A percentile compares a stretch with the other conserved stretches of the same genome.
phyloP scores from a whole-genome alignment of 2,329 filamentous ascomycete species.

The Diaporthe capsici region DNA sequence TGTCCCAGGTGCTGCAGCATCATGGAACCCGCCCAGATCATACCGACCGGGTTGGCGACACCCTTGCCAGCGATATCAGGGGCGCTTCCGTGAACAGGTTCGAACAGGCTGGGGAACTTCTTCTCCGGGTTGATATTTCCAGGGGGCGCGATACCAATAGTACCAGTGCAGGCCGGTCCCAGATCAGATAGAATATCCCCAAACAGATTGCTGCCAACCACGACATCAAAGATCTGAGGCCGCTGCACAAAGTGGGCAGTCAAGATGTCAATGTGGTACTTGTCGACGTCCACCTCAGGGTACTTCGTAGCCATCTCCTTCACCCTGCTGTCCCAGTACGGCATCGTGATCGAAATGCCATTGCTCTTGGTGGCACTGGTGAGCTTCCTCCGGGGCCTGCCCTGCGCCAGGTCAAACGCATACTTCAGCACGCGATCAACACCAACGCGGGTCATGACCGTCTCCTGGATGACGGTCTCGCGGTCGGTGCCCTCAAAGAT shows the following conservation, averaged over 20 bases:
- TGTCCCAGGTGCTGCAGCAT: constrained; percentile 76
- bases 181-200: constrained; percentile 76
- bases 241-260: constrained; percentile 73
- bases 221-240: constrained; percentile 70
- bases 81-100: constrained; percentile 74
- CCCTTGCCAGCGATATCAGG: constrained; percentile 76
- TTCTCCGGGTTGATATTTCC: constrained; percentile 74
- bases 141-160: constrained; percentile 77
- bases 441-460: constrained; percentile 71
- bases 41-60: constrained; percentile 74
- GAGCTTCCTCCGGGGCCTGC: constrained; percentile 66
- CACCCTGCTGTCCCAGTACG: constrained; percentile 75
- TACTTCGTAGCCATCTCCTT: constrained; percentile 65
- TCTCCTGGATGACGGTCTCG: constrained; percentile 72
- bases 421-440: constrained; percentile 73
- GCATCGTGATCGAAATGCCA: constrained; percentile 75
- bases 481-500: constrained; percentile 70
- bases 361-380: constrained; percentile 78
- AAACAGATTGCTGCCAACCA: constrained; percentile 72
- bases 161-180: constrained; percentile 74
- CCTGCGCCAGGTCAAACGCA: constrained; percentile 71
- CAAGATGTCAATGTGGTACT: constrained; percentile 76
- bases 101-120: constrained; percentile 72
- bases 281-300: constrained; percentile 70
- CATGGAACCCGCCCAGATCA: constrained; percentile 79